Percentiles rank a stretch among this genome's conserved stretches.
These are phyloP conservation scores for Barbarea vulgaris DNA, from an alignment of 345 rosid species.

Conservation along the genomic window DNA sequence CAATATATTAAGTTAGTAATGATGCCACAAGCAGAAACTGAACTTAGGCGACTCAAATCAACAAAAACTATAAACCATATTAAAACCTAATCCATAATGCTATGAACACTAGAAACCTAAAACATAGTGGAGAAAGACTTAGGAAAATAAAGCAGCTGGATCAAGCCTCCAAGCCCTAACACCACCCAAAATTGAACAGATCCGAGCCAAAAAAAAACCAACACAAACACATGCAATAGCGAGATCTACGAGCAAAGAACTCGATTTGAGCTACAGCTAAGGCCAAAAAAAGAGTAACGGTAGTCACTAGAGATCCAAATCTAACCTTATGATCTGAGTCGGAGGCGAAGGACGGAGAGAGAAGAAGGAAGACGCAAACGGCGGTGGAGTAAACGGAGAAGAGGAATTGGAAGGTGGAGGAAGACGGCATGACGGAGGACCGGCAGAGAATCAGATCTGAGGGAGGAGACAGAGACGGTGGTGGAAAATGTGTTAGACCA, in stretches of 20 bases:
- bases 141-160: neutral
- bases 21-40: neutral
- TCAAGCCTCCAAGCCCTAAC: slow-evolving; percentile 6
- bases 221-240: slow-evolving; percentile 23
- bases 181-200: slow-evolving; percentile 12
- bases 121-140: slow-evolving; percentile 7
- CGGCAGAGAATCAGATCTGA: slow-evolving; percentile 51
- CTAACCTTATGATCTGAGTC: slow-evolving; percentile 90
- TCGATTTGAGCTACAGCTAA: slow-evolving; percentile 16
- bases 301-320: slow-evolving; percentile 17
- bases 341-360: slow-evolving; percentile 58
- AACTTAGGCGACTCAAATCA: neutral
- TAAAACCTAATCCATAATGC: slow-evolving; percentile 14
- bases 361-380: slow-evolving; percentile 43
- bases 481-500: slow-evolving; percentile 18
- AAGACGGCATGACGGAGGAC: slow-evolving; percentile 57
- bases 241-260: slow-evolving; percentile 42
- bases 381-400: slow-evolving; percentile 29
- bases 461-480: slow-evolving; percentile 25
- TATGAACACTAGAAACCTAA: neutral
- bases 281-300: neutral
- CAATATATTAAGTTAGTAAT: neutral
- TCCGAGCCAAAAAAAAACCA: neutral
- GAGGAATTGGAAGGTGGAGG: slow-evolving; percentile 47
- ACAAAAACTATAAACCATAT: neutral